Evolutionary conservation across 495 filamentous ascomycete species (phyloP).

Genomic region (Lepidopterella palustris): DNA sequence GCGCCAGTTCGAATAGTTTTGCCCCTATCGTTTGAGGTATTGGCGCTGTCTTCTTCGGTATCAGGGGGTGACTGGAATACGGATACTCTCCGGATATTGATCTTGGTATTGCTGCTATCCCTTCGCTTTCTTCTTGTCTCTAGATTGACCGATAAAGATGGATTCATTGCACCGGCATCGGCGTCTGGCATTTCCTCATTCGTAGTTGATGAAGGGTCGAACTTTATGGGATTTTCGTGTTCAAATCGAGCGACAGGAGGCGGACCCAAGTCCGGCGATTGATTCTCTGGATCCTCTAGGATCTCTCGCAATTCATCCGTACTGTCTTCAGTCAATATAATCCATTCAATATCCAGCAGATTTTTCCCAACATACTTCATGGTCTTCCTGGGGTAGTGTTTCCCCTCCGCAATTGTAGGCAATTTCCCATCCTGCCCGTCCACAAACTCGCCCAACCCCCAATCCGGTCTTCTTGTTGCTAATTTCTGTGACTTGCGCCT

Average conservation of each 20-base stretch:
- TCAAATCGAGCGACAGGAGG: conserved; percentile 59
- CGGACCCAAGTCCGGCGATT: conserved; percentile 62
- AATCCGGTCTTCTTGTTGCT: conserved; percentile 24
- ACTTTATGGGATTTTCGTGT: conserved; percentile 55
- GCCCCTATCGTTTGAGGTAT: neutral
- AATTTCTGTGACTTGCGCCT: conserved; percentile 21
- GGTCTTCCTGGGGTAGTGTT: conserved; percentile 64
- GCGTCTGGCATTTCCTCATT: conserved; percentile 14
- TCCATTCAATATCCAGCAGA: conserved; percentile 25
- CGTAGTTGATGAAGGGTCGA: conserved; percentile 33
- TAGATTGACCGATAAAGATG: conserved; percentile 40
- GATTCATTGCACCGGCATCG: conserved; percentile 11
- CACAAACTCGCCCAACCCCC: conserved; percentile 18
- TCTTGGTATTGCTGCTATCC: conserved; percentile 41
- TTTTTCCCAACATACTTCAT: conserved; percentile 52
- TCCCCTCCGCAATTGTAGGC: conserved; percentile 79
- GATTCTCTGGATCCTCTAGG: conserved; percentile 43
- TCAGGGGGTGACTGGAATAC: conserved; percentile 30
- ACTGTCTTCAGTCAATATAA: conserved; percentile 39
- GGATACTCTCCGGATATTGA: conserved; percentile 25
- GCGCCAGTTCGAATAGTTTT: conserved; percentile 40
- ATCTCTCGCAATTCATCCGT: conserved; percentile 42
- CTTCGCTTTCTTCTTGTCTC: conserved; percentile 48
- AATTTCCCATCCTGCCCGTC: conserved; percentile 55
- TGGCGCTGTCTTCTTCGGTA: conserved; percentile 11